Conservation (phyloP, 2,329 filamentous ascomycete species). For the Piedraia hortae region DNA sequence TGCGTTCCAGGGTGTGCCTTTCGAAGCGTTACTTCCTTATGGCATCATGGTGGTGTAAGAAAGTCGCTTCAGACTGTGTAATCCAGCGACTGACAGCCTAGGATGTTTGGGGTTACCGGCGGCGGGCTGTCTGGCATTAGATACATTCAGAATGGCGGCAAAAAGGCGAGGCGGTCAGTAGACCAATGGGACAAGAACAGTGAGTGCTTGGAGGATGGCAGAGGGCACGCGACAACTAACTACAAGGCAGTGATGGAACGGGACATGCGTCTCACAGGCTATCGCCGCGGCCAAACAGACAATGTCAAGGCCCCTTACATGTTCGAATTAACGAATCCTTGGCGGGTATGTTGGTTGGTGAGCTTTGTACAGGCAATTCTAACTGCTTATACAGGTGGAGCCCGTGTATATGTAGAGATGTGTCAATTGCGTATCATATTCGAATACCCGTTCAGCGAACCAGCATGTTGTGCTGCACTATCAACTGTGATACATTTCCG, state of each 20-base stretch:
- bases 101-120: slow-evolving; percentile 31
- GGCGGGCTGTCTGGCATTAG: slow-evolving; percentile 28
- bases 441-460: too few relatives aligned
- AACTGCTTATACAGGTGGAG: too few relatives aligned
- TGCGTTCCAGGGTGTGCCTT: slow-evolving; percentile 34
- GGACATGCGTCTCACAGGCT: slow-evolving; percentile 34
- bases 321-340: slow-evolving; percentile 39
- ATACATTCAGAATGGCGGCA: slow-evolving; percentile 34
- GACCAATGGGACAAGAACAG: slow-evolving; percentile 37
- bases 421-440: too few relatives aligned
- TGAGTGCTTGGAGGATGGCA: too few relatives aligned
- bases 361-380: too few relatives aligned
- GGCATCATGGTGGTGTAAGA: slow-evolving; percentile 2
- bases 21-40: slow-evolving; percentile 18
- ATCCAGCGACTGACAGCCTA: too few relatives aligned
- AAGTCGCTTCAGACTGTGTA: too few relatives aligned
- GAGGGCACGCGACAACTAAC: not conserved
- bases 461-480: too few relatives aligned
- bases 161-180: slow-evolving; percentile 29
- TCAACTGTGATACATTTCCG: too few relatives aligned
- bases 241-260: slow-evolving; percentile 33
- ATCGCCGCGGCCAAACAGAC: slow-evolving; percentile 32
- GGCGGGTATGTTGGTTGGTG: slow-evolving; percentile 26
- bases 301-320: slow-evolving; percentile 28
- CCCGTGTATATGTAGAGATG: too few relatives aligned